phyloP scores from a whole-genome alignment of 257 asterid species.

The Solanum paucissectum region DNA sequence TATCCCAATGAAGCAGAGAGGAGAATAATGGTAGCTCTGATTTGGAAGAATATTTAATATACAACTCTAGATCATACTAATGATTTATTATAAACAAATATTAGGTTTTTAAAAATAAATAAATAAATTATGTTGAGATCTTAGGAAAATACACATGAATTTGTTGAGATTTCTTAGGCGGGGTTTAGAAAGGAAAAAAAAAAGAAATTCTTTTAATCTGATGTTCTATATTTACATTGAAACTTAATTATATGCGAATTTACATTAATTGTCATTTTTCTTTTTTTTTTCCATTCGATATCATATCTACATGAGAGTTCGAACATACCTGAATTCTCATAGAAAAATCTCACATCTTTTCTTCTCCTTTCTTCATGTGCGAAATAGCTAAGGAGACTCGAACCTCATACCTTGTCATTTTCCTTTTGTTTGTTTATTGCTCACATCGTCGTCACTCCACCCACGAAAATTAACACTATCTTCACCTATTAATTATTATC shows the following conservation, averaged over 20 bases:
- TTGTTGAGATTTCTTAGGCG: neutral
- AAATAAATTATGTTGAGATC: neutral
- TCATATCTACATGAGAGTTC: too few species aligned
- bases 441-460: neutral
- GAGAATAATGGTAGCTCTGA: neutral
- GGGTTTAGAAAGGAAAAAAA: neutral
- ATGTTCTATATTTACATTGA: accelerated
- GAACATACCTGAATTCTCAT: accelerated
- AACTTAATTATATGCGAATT: too few species aligned
- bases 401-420: neutral
- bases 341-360: too few species aligned
- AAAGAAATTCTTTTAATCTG: too few species aligned
- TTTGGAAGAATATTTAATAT: neutral
- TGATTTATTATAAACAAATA: neutral
- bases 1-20: neutral
- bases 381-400: neutral
- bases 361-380: too few species aligned
- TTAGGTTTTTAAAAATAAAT: neutral
- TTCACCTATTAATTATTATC: neutral
- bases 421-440: neutral
- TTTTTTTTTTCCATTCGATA: too few species aligned
- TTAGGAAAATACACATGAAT: neutral
- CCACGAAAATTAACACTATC: neutral
- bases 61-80: neutral
- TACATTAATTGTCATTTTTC: too few species aligned